Evolutionary conservation across 106 monocot genomes (phyloP), one percentile per base, ranked within the genome.

Genomic region (Gastrodia elata): DNA sequence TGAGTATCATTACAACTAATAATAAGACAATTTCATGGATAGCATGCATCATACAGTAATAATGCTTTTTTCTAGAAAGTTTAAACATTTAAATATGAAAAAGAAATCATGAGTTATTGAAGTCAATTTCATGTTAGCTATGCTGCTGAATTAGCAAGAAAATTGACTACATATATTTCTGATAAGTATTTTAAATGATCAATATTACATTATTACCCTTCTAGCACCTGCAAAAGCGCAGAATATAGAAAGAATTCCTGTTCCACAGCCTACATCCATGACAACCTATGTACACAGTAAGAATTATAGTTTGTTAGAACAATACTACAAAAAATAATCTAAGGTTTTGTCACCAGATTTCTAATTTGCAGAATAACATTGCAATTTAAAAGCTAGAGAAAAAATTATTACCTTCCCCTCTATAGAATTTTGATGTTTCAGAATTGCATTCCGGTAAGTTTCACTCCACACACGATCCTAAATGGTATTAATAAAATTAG

Each of bases 221-320:
- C 68, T 88, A 38, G 94, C 94, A 85, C 94, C 94, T 74, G 91
- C 94, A 68, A 81, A 79, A 79, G 91, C 94, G 80, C 94, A 94
- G 73, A 94, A 94, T 75, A 88, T 88, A 38, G 90, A 84, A 71
- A 94, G 88, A 74, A 90, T 94, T 52, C 90, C 94, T 22, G 94
- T 94, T 18, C 94, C 94, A 79, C 90, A 90, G 71, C 94, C 94
- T 40, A 94, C 90, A 86, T 94, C 94, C 76, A 94, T 78, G n/a
- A 94, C 94, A 82, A 94, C 91, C 91, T 91, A 77, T 33, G 77
- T 76, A 73, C 11, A 39, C 43, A 71, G 34, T 11, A 33, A 73
- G 38, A 34, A 71, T 38, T 38, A 81, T 73, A 2, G 42, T n/a
- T 15, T 42, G 72, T 22, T 0, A 32, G 10, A 18, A 15, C 34